A percentile compares a stretch with the other conserved stretches of the same genome.
Conservation (phyloP, 208 protist genomes). For the Wallacemonas sp. region DNA sequence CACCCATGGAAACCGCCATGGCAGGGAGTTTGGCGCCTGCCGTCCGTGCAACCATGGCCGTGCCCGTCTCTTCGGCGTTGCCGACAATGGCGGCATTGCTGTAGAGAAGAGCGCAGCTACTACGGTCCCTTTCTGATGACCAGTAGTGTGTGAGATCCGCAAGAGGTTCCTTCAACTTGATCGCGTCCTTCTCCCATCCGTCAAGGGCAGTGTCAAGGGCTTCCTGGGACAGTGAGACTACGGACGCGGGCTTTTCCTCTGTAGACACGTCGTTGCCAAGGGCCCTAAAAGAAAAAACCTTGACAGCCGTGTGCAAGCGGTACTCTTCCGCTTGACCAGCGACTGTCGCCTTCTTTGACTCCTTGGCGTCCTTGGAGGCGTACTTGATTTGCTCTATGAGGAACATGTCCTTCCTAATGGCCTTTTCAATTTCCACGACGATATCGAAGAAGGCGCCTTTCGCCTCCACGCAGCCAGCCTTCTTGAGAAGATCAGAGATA, state of each 20-base stretch:
- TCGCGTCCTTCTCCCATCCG: constrained; percentile 49
- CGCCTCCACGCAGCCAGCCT: constrained; percentile 46
- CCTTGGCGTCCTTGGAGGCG: constrained; percentile 67
- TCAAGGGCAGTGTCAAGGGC: constrained; percentile 63
- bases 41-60: constrained; percentile 35
- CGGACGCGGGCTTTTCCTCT: constrained; percentile 45
- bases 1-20: constrained; percentile 47
- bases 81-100: constrained; percentile 46
- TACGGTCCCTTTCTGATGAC: constrained; percentile 49
- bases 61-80: constrained; percentile 20
- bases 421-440: constrained; percentile 63
- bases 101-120: constrained; percentile 36
- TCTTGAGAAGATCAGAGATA: constrained; percentile 57
- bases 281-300: constrained; percentile 69
- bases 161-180: constrained; percentile 61
- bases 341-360: constrained; percentile 58
- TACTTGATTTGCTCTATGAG: constrained; percentile 74
- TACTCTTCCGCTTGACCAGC: constrained; percentile 62
- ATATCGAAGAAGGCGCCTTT: constrained; percentile 66
- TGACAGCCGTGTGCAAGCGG: constrained; percentile 63
- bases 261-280: constrained; percentile 38
- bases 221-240: constrained; percentile 54
- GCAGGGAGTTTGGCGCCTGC: constrained; percentile 47
- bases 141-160: constrained; percentile 61
- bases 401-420: constrained; percentile 68